Evolutionary conservation across 2,329 filamentous ascomycete genomes (phyloP).

Genomic region (Westerdykella ornata): DNA sequence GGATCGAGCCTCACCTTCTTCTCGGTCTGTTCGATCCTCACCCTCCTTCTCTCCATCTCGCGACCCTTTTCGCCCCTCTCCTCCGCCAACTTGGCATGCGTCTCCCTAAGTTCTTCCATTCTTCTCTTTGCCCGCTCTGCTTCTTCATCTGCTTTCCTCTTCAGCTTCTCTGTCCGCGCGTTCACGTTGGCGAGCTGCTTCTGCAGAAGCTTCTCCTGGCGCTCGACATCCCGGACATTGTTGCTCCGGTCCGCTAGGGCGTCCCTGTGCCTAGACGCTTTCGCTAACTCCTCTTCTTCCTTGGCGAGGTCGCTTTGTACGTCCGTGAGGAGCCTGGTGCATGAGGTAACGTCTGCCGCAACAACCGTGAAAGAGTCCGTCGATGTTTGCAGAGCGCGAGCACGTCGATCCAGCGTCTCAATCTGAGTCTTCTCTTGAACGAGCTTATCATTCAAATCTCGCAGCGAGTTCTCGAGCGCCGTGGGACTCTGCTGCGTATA

Average conservation of each 20-base stretch:
- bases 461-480: conserved; percentile 71
- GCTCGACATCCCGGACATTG: conserved; percentile 84
- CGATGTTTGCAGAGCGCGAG: conserved; percentile 86
- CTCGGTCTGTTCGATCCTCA: conserved; percentile 96
- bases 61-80: conserved; percentile 81
- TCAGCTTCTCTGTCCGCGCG: conserved; percentile 76
- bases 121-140: conserved; percentile 72
- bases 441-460: conserved; percentile 74
- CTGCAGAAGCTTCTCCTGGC: conserved; percentile 74
- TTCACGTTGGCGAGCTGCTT: conserved; percentile 80
- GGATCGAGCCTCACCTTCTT: conserved; percentile 64
- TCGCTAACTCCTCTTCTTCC: conserved; percentile 82
- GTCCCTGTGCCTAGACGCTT: conserved; percentile 75
- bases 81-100: conserved; percentile 74
- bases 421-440: conserved; percentile 75
- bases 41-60: conserved; percentile 84
- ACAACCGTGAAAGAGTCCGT: conserved; percentile 84
- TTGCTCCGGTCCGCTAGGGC: conserved; percentile 81
- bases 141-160: conserved; percentile 73
- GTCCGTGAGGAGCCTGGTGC: conserved; percentile 84
- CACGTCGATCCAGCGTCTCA: conserved; percentile 76
- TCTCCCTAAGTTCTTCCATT: conserved; percentile 80
- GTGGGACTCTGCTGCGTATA: conserved; percentile 88
- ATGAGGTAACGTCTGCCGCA: conserved; percentile 74
- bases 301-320: conserved; percentile 76